phyloP scores from a whole-genome alignment of 1,284 basidiomycete genomes.

The Ustilago hordei region DNA sequence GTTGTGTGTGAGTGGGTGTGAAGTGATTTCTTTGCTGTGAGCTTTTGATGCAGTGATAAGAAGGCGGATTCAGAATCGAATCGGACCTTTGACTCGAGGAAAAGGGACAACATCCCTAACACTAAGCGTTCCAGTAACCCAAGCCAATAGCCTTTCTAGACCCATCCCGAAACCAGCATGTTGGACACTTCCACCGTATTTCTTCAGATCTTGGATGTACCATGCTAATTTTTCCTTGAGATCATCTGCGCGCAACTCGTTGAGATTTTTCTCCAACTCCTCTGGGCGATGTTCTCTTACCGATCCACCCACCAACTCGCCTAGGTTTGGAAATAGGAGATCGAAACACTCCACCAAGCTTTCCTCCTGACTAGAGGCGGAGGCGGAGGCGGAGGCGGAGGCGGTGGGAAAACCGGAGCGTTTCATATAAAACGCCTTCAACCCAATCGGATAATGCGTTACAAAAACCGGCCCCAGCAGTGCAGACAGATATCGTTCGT shows the following conservation, averaged over 20 bases:
- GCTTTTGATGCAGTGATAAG: too few relatives aligned
- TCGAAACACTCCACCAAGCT: constrained; percentile 88
- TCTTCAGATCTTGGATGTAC: constrained; percentile 62
- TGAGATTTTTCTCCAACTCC: constrained; percentile 32
- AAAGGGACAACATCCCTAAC: constrained; percentile 65
- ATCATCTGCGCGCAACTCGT: constrained; percentile 9
- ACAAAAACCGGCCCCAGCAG: constrained; percentile 85
- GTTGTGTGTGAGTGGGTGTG: too few relatives aligned
- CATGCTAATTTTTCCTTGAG: constrained; percentile 36
- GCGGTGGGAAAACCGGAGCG: constrained; percentile 19
- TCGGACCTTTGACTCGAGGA: constrained; percentile 52
- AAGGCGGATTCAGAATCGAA: constrained; percentile 40
- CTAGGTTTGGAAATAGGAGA: constrained; percentile 85
- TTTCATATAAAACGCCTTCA: constrained; percentile 99
- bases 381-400: constrained; percentile 1
- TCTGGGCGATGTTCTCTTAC: constrained; percentile 85
- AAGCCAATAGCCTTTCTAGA: constrained; percentile 63
- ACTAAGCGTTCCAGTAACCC: constrained; percentile 60
- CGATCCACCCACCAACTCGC: constrained; percentile 92
- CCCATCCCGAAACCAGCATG: constrained; percentile 68
- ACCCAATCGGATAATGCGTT: constrained; percentile 82
- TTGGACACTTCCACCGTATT: constrained; percentile 54
- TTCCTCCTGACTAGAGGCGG: constrained; percentile 61
- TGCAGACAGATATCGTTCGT: constrained; percentile 89
- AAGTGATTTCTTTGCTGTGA: too few relatives aligned